Evolutionary conservation across 495 filamentous ascomycete species (phyloP), one percentile per base, ranked within the genome.

Genomic region (Xylaria sp.): DNA sequence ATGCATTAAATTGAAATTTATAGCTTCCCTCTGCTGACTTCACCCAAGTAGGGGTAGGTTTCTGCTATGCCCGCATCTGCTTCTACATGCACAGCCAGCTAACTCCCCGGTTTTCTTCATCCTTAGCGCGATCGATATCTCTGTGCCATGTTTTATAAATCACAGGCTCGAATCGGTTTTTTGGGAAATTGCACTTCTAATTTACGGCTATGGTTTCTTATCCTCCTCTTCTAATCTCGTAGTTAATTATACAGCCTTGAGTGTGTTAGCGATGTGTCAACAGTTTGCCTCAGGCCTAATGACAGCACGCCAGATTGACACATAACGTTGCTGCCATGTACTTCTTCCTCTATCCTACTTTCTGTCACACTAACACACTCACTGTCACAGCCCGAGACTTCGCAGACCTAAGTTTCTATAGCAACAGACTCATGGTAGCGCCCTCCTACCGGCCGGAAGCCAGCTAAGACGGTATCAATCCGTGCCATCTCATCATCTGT

Each of bases 401-500:
- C 19, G 29, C n/a, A 29, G 33, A 29, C 48, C 61, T 79, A 84
- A 0, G 81, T 83, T 24, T 83, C 72, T 0, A 73, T 70, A 29
- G 80, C 73, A 15, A 75, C 24, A 37, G n/a, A 7, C 2, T 67
- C 74, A 21, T 14, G 21, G 21, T 67, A 67, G 6, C 64, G 64
- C 2, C 33, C 64, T 26, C 87, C 87, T 48, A 72, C 73, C 9
- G 81, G 71, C 43, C 78, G 75, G 55, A 87, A 84, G 67, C 70
- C 77, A 0, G 77, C 78, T 53, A 88, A 61, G 41, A 83, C 83
- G 9, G 62, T 71, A 61, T 88, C 80, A 44, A 91, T 85, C 73
- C 81, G 78, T 14, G 71, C 76, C 80, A 86, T 73, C 74, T 90
- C 88, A 14, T 80, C 82, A 19, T 83, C 79, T 7, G 76, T 80